These are phyloP conservation scores for Clitopilus hobsonii DNA, from an alignment of 768 basidiomycete genomes.

Conservation along the genomic window DNA sequence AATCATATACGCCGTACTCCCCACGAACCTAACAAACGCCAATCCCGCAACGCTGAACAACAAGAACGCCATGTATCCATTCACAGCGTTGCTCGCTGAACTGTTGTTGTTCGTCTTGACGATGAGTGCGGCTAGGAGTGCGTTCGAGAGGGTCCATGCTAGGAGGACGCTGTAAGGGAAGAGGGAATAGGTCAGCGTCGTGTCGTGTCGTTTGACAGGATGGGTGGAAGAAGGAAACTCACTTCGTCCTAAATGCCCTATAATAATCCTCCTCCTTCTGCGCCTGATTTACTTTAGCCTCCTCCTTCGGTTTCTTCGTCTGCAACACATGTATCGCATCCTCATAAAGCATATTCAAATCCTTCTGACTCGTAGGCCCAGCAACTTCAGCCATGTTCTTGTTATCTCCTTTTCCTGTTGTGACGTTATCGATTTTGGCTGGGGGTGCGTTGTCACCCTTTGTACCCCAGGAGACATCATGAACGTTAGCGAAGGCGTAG, in stretches of 20 bases:
- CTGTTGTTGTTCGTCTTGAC: constrained; percentile 38
- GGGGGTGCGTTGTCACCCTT: constrained; percentile 88
- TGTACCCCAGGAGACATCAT: constrained; percentile 94
- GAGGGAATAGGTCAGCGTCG: no score
- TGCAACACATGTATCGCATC: constrained; percentile 82
- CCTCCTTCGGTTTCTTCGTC: constrained; percentile 72
- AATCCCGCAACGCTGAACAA: constrained; percentile 86
- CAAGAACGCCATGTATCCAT: constrained; percentile 86
- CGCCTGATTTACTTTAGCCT: constrained; percentile 51
- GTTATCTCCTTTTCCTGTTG: constrained; percentile 25
- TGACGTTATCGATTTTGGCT: constrained; percentile 69
- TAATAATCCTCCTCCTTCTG: constrained; percentile 86
- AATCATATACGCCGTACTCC: constrained; percentile 78
- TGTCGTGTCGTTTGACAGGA: no score
- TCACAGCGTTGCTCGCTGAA: constrained; percentile 54
- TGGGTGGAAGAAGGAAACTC: constrained; percentile 21
- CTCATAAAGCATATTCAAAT: constrained; percentile 87
- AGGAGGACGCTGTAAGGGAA: constrained; percentile 33
- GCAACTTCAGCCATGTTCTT: constrained; percentile 84
- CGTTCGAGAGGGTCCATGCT: constrained; percentile 87
- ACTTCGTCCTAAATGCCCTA: constrained; percentile 88
- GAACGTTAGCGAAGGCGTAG: constrained; percentile 84
- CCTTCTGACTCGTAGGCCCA: constrained; percentile 83
- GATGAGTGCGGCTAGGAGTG: constrained; percentile 22
- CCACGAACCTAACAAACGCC: constrained; percentile 83